Percentiles rank a stretch among this genome's conserved stretches.
Conservation (phyloP, 2,329 filamentous ascomycete species). For the Raffaelea ambrosiae region DNA sequence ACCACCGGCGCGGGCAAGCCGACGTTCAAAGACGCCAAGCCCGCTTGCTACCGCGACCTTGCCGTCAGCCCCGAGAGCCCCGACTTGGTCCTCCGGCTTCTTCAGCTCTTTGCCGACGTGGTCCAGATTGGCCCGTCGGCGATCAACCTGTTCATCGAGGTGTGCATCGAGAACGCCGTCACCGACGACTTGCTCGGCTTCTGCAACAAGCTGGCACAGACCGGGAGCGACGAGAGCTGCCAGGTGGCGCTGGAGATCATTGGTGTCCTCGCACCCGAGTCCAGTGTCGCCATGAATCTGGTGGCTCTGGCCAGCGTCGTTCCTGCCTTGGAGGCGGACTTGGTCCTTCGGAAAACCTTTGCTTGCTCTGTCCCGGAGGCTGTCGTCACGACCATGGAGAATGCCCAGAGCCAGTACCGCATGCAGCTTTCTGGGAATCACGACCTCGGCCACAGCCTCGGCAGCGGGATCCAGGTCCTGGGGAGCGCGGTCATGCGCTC, state of each 20-base stretch:
- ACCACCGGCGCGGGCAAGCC: slow-evolving; percentile 4
- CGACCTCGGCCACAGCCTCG: slow-evolving; percentile 11
- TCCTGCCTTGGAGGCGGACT: slow-evolving; percentile 5
- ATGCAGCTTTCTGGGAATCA: slow-evolving; percentile 8
- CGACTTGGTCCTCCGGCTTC: slow-evolving; percentile 7
- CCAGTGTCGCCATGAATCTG: slow-evolving; percentile 3
- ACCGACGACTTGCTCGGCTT: slow-evolving; percentile 8
- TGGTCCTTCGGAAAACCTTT: slow-evolving; percentile 7
- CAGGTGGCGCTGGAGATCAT: slow-evolving; percentile 6
- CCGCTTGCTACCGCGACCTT: slow-evolving; percentile 11
- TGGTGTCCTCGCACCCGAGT: not conserved
- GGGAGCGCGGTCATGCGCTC: slow-evolving; percentile 9
- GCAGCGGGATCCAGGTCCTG: slow-evolving; percentile 11
- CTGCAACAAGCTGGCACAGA: slow-evolving; percentile 8
- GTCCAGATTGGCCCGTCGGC: slow-evolving; percentile 9
- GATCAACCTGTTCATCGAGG: slow-evolving; percentile 11
- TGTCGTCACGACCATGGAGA: slow-evolving; percentile 9
- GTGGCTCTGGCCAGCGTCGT: slow-evolving; percentile 10
- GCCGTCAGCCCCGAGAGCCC: slow-evolving; percentile 5
- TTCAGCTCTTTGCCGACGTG: slow-evolving; percentile 9
- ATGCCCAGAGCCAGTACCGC: not conserved
- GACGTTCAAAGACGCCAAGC: slow-evolving; percentile 11
- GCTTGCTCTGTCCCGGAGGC: slow-evolving; percentile 6
- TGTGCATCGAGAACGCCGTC: slow-evolving; percentile 10
- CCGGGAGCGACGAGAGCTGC: slow-evolving; percentile 8